Conservation (phyloP, 805 yeast species). For the Hanseniaspora lindneri region DNA sequence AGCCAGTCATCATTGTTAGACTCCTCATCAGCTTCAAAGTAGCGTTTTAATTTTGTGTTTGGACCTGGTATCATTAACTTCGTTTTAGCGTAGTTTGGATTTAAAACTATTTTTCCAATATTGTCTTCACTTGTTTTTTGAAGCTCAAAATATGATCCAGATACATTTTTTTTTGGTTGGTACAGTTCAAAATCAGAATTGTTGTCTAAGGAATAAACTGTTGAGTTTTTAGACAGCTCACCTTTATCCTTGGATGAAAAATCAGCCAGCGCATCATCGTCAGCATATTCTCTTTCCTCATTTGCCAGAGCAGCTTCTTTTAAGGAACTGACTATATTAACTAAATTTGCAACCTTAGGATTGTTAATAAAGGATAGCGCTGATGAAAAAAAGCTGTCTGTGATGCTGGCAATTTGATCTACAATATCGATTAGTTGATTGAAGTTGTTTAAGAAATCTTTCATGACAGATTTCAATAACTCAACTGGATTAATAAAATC, state of each 20-base stretch:
- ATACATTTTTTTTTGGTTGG: constrained; percentile 10
- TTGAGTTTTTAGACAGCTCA: neutral
- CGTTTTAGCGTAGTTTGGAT: neutral
- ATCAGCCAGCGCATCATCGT: neutral
- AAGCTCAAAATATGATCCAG: constrained; percentile 1
- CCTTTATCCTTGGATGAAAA: neutral
- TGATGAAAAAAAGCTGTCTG: constrained; percentile 57
- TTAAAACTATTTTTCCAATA: constrained; percentile 8
- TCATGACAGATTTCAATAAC: constrained; percentile 25
- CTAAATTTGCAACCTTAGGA: constrained; percentile 49
- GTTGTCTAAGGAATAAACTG: neutral
- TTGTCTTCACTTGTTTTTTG: constrained; percentile 12
- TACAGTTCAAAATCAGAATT: neutral
- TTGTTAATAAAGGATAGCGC: constrained; percentile 70
- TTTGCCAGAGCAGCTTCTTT: constrained; percentile 31
- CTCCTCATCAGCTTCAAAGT: neutral
- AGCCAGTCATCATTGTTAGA: constrained; percentile 48
- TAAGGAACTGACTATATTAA: constrained; percentile 21
- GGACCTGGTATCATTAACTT: neutral
- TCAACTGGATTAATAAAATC: constrained; percentile 29
- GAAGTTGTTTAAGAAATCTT: constrained; percentile 28
- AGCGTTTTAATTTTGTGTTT: neutral
- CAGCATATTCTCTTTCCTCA: neutral
- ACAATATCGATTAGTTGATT: constrained; percentile 33
- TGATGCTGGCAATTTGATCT: constrained; percentile 52